Evolutionary conservation across 2,329 filamentous ascomycete genomes (phyloP).

Genomic region (Calonectria crousiana): DNA sequence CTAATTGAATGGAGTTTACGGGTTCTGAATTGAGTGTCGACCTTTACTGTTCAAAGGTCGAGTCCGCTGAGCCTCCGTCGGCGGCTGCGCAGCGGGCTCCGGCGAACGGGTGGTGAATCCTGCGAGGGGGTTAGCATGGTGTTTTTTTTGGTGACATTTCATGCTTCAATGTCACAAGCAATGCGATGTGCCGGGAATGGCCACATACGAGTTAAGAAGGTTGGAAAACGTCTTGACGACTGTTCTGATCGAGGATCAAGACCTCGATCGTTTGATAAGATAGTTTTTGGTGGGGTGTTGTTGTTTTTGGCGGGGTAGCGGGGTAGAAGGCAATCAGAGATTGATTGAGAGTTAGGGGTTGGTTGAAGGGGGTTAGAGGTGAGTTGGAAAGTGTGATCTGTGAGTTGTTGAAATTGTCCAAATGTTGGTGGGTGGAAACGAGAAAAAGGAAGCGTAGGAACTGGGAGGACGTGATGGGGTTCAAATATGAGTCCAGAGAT

Average conservation of each 20-base stretch:
- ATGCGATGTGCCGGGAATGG: background rate
- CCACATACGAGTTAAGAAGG: conserved; percentile 92
- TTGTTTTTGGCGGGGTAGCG: conserved; percentile 41
- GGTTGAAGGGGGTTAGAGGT: conserved; percentile 1
- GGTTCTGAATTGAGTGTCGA: conserved; percentile 47
- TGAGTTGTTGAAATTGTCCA: conserved; percentile 20
- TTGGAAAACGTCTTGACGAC: conserved; percentile 98
- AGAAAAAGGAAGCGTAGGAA: conserved; percentile 6
- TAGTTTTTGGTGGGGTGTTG: conserved; percentile 38
- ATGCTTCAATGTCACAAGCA: background rate
- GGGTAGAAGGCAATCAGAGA: conserved; percentile 33
- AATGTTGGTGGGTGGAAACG: conserved; percentile 21
- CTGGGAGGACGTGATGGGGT: conserved; percentile 24
- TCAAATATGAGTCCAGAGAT: conserved; percentile 23
- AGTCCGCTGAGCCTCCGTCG: conserved; percentile 84
- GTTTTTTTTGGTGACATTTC: background rate
- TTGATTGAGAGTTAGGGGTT: conserved; percentile 20
- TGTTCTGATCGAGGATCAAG: conserved; percentile 66
- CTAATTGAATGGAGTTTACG: conserved; percentile 41
- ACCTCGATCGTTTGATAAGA: conserved; percentile 62
- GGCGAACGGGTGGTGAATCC: conserved; percentile 96
- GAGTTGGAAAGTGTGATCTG: background rate
- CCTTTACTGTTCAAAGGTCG: conserved; percentile 68
- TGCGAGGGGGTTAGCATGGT: conserved; percentile 56
- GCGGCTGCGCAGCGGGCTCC: conserved; percentile 93